Base-by-base conservation (phyloP, 768 basidiomycete genomes). In the Rhodotorula babjevae region DNA sequence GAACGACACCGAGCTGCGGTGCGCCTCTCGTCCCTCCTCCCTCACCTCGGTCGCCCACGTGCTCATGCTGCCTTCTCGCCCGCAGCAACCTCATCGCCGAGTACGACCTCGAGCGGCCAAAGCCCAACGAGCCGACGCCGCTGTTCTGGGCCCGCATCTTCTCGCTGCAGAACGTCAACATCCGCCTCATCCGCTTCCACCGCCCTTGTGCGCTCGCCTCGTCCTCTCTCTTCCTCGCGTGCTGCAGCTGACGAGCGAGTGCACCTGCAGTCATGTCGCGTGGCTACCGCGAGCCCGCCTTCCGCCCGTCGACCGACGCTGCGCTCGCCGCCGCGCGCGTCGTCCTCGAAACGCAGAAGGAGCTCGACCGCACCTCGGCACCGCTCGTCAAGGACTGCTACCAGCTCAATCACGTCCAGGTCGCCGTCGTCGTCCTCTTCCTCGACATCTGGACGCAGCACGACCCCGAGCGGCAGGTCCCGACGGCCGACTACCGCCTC, bases 371-470 rank as follows among this genome's bases (percentile, higher is more conserved):
- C 53, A 73, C 72, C 6, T 46, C 56, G 33, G 59, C 58, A 2
- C 72, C 72, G 29, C 52, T 73, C 29, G 63, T 73, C 67, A 73
- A 73, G 52, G 67, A 73, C 46, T 68, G 66, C 71, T 72, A 72
- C 29, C 66, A 67, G 19, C 49, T 72, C 36, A 72, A 67, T 29
- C 66, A 67, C 50, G 36, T 72, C 36, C 67, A 73, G 58, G 63
- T 69, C n/a, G 67, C 72, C 27, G 52, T 68, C 44, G 63, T 73
- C 59, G 58, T 65, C 15, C 52, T 73, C 12, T 73, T 73, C 55
- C 59, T 46, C 33, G 57, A 56, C 27, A 72, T 72, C 63, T 73
- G 67, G 63, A 56, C 65, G 33, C 62, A 69, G 50, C 55, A 73
- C 49, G 72, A 69, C 29, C 42, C 67, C 36, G 63, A 11, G 25